These are phyloP conservation scores for Sphagnum tenellum DNA, from an alignment of 225 moss, liverwort and hornwort genomes.

Conservation along the genomic window DNA sequence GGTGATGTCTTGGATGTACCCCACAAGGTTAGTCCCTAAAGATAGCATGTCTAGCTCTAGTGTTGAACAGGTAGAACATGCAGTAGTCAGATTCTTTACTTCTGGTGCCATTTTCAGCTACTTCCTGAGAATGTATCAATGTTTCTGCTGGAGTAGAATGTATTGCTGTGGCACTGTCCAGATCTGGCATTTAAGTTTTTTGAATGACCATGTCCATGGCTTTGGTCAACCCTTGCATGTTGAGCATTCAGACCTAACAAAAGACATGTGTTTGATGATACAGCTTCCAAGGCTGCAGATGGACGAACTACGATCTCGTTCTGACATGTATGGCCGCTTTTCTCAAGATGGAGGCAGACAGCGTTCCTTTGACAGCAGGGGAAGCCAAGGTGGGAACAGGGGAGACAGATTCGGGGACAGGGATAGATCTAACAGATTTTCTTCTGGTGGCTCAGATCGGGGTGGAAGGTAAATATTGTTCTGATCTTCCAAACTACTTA, in stretches of 20 bases:
- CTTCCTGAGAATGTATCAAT: neutral
- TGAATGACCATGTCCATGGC: neutral
- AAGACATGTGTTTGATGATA: neutral
- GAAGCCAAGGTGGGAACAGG: slow-evolving; percentile 44
- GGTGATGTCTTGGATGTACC: slow-evolving; percentile 57
- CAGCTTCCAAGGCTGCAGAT: slow-evolving; percentile 65
- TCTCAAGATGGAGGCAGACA: slow-evolving; percentile 38
- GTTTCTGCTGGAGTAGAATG: neutral
- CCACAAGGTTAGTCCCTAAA: slow-evolving; percentile 33
- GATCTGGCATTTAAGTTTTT: neutral
- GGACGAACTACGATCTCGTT: slow-evolving; percentile 34
- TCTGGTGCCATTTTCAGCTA: neutral
- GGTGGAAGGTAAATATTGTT: too few species aligned
- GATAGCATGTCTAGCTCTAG: too few species aligned
- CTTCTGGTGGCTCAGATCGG: too few species aligned
- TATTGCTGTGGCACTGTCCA: neutral
- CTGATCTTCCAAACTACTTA: too few species aligned
- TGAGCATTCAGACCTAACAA: too few species aligned
- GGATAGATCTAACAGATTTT: neutral
- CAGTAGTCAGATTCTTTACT: neutral
- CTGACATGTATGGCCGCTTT: slow-evolving; percentile 72
- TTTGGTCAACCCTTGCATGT: too few species aligned
- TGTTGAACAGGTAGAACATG: neutral
- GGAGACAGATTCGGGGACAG: slow-evolving; percentile 28
- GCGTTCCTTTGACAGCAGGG: slow-evolving; percentile 26